Percentiles rank a stretch among this genome's conserved stretches.
These are phyloP conservation scores for Emmonsia crescens DNA, from an alignment of 2,329 filamentous ascomycete genomes.

Conservation along the genomic window DNA sequence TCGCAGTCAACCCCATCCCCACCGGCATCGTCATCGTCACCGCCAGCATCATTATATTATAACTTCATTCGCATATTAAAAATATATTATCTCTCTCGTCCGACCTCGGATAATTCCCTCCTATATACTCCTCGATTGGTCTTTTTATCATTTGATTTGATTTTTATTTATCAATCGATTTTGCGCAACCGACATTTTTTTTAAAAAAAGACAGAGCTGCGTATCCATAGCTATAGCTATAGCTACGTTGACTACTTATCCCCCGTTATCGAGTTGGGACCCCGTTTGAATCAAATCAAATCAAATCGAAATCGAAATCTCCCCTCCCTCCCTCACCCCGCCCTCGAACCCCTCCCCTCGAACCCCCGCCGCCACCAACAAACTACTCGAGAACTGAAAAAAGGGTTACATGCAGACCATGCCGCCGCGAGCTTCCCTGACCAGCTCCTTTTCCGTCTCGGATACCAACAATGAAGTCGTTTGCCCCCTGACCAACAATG, in stretches of 20 bases:
- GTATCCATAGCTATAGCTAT: too few species aligned
- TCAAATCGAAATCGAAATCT: not conserved
- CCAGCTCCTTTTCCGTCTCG: constrained; percentile 81
- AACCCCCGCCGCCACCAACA: not conserved
- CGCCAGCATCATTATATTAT: not conserved
- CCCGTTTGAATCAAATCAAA: not conserved
- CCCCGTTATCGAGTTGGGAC: too few species aligned
- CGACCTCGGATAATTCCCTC: too few species aligned
- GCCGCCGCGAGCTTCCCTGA: constrained; percentile 80
- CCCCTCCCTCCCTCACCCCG: not conserved
- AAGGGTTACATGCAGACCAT: constrained; percentile 38
- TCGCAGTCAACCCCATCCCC: not conserved
- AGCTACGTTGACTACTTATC: too few species aligned
- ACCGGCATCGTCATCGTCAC: not conserved
- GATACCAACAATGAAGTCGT: constrained; percentile 94
- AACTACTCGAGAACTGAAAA: not conserved
- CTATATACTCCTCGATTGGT: too few species aligned
- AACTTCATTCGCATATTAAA: too few species aligned
- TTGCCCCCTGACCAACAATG: constrained; percentile 88
- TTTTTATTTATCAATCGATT: too few species aligned
- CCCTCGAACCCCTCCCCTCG: too few species aligned
- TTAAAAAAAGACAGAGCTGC: too few species aligned
- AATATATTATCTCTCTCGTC: too few species aligned
- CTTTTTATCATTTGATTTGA: too few species aligned
- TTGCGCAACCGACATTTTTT: too few species aligned